phyloP scores from a whole-genome alignment of 768 basidiomycete species.

The Mrakia blollopis region DNA sequence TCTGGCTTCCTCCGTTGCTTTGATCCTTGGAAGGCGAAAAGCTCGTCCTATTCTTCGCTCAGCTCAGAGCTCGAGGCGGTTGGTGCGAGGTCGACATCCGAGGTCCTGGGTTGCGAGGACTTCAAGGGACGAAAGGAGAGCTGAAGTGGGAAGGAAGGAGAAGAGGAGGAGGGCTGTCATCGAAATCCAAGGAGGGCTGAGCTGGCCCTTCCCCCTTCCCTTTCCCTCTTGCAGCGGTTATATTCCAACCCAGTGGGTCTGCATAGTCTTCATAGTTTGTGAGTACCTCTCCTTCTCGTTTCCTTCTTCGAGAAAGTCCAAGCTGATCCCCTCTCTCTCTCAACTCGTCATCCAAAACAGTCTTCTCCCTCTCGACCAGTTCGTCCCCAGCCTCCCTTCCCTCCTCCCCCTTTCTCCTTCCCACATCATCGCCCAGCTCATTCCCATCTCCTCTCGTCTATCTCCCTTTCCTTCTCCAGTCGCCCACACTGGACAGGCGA shows the following conservation, averaged over 20 bases:
- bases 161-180: not conserved
- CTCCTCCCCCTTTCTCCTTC: not conserved
- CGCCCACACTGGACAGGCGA: slow-evolving; percentile 51
- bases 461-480: slow-evolving; percentile 41
- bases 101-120: not conserved
- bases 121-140: not conserved
- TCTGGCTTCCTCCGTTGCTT: not conserved
- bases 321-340: not conserved
- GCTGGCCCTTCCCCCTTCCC: not conserved
- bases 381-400: not conserved
- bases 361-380: not conserved
- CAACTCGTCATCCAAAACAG: not conserved
- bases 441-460: not conserved
- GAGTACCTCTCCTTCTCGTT: slow-evolving; percentile 42
- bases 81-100: not conserved
- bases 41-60: not conserved
- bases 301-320: not conserved
- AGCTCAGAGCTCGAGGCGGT: not conserved
- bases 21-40: not conserved
- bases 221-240: slow-evolving; percentile 38
- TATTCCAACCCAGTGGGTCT: slow-evolving; percentile 47
- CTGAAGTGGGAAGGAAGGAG: not conserved
- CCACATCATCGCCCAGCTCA: not conserved
- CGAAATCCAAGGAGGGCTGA: not conserved
- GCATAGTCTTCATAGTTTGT: slow-evolving; percentile 45